phyloP scores from a whole-genome alignment of 1,284 basidiomycete genomes.

The Bondarzewia mesenterica region DNA sequence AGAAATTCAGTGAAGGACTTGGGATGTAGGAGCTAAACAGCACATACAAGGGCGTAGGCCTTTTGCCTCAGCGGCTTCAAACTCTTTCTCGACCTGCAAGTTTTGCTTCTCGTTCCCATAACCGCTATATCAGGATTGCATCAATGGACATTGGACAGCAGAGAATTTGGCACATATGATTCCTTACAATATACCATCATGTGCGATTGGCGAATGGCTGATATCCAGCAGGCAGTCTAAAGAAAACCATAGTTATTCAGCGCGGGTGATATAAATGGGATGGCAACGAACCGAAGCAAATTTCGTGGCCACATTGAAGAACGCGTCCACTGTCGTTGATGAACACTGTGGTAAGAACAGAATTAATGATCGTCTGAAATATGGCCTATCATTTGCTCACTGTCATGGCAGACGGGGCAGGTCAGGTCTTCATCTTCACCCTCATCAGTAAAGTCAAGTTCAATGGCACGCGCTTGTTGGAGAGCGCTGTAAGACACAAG shows the following conservation, averaged over 20 bases:
- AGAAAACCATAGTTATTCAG: background rate
- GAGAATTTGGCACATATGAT: conserved; percentile 17
- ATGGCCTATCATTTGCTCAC: conserved; percentile 23
- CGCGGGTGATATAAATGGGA: background rate
- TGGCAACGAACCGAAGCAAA: conserved; percentile 43
- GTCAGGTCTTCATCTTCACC: conserved; percentile 30
- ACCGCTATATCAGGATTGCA: conserved; percentile 31
- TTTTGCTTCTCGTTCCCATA: conserved; percentile 48
- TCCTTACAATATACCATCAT: conserved; percentile 54
- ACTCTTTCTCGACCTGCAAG: conserved; percentile 41
- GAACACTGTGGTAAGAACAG: conserved; percentile 31
- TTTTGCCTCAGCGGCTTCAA: conserved; percentile 45
- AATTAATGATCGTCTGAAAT: background rate
- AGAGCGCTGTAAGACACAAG: conserved; percentile 18
- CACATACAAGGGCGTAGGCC: conserved; percentile 49
- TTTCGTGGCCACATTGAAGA: conserved; percentile 51
- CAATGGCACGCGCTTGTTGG: conserved; percentile 33
- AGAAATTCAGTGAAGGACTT: background rate
- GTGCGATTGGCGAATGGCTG: conserved; percentile 38
- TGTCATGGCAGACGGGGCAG: conserved; percentile 49
- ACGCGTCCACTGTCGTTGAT: conserved; percentile 41
- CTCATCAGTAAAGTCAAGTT: conserved; percentile 34
- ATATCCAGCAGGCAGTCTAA: conserved; percentile 47
- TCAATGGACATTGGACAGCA: background rate
- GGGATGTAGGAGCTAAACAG: background rate